Evolutionary conservation across 2,329 filamentous ascomycete species (phyloP).

Genomic region (Fusarium temperatum): DNA sequence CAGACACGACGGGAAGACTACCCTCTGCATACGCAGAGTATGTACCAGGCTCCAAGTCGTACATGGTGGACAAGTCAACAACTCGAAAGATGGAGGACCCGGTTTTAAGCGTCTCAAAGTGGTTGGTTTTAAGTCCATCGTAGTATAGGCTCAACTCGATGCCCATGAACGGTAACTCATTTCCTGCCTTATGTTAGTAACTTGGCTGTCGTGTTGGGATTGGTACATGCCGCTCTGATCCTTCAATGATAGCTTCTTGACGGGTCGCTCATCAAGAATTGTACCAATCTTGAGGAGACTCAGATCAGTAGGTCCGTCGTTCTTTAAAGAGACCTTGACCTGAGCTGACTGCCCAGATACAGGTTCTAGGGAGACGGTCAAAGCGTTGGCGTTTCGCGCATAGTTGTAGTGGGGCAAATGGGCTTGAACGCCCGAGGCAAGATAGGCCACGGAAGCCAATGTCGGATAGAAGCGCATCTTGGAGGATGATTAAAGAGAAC

Average conservation of each 20-base stretch:
- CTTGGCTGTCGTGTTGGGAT: rapidly evolving
- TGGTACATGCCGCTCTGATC: not conserved
- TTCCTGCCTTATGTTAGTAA: not conserved
- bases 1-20: not conserved
- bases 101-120: slow-evolving; percentile 5
- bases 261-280: slow-evolving; percentile 22
- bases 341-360: not conserved
- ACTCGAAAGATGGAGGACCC: slow-evolving; percentile 13
- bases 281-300: slow-evolving; percentile 21
- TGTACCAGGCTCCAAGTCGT: slow-evolving; percentile 17
- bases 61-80: slow-evolving; percentile 8
- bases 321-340: slow-evolving; percentile 14
- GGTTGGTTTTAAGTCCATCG: slow-evolving; percentile 2
- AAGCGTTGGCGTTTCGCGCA: not conserved
- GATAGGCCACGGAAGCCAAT: not conserved
- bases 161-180: not conserved
- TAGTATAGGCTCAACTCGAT: slow-evolving; percentile 28
- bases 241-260: slow-evolving; percentile 16
- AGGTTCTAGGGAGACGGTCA: not conserved
- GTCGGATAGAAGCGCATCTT: not conserved
- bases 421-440: not conserved
- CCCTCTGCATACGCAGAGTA: slow-evolving; percentile 27
- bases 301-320: not conserved
- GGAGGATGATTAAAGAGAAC: not conserved
- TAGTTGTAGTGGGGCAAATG: not conserved